Conservation (phyloP, 495 filamentous ascomycete species). For the Penicillium macrosclerotiorum region DNA sequence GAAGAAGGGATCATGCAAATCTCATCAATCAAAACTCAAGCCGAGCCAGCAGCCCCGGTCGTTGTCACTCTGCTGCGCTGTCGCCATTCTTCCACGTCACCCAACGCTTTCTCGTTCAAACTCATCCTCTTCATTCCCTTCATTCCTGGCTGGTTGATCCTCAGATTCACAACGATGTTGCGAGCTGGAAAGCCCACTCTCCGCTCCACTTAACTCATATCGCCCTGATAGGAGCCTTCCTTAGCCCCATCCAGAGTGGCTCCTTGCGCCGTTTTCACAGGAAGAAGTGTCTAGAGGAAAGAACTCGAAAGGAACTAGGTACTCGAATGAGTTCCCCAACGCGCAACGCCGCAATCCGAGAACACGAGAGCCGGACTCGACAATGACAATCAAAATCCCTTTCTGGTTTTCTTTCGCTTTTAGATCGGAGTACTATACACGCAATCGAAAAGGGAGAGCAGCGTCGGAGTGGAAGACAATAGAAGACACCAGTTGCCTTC, state of each 20-base stretch:
- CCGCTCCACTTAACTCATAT: too few relatives aligned
- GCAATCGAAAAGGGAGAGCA: slow-evolving; percentile 38
- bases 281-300: not conserved
- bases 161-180: too few relatives aligned
- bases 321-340: not conserved
- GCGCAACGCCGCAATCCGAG: not conserved
- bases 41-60: slow-evolving; percentile 10
- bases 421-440: slow-evolving; percentile 50
- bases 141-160: too few relatives aligned
- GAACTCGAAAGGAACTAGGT: not conserved
- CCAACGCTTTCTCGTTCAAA: too few relatives aligned
- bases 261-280: slow-evolving; percentile 3
- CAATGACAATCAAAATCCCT: slow-evolving; percentile 31
- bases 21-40: slow-evolving; percentile 27
- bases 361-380: not conserved
- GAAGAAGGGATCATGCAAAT: too few relatives aligned
- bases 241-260: too few relatives aligned
- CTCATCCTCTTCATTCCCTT: too few relatives aligned
- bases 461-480: slow-evolving; percentile 17
- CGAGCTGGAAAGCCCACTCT: too few relatives aligned
- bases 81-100: too few relatives aligned
- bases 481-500: slow-evolving; percentile 30
- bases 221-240: too few relatives aligned
- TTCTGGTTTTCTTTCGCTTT: slow-evolving; percentile 29
- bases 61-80: too few relatives aligned